Percentiles rank a stretch among this genome's conserved stretches.
Evolutionary conservation across 179 eudicot species (phyloP).

Genomic region (Silene coronaria): DNA sequence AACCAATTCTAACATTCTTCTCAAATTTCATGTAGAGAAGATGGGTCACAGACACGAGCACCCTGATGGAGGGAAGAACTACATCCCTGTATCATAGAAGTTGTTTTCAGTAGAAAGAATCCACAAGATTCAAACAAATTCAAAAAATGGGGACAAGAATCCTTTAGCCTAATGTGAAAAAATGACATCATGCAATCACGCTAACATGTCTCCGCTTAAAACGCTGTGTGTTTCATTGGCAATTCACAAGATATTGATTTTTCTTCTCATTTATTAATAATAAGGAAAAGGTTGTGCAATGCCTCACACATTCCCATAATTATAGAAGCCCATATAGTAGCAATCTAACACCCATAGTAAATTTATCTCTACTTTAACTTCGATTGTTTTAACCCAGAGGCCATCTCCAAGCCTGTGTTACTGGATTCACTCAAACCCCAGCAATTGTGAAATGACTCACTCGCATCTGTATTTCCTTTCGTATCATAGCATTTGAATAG

Average conservation of each 20-base stretch:
- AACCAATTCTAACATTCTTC: neutral
- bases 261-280: neutral
- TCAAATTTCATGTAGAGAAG: neutral
- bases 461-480: neutral
- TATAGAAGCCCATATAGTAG: conserved; percentile 1
- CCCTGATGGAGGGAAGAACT: neutral
- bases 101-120: neutral
- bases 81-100: neutral
- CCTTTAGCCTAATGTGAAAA: neutral
- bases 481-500: neutral
- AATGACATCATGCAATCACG: neutral
- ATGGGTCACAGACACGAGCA: neutral
- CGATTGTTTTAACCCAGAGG: neutral
- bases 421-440: neutral
- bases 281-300: neutral
- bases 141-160: neutral
- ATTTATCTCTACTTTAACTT: neutral
- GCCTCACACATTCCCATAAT: neutral
- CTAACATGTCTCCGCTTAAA: neutral
- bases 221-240: neutral
- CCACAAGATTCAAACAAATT: neutral
- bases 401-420: neutral
- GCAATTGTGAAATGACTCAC: neutral
- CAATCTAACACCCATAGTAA: neutral
- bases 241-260: neutral